These are phyloP conservation scores for Schizonepeta tenuifolia DNA, from an alignment of 257 asterid genomes.

Conservation along the genomic window DNA sequence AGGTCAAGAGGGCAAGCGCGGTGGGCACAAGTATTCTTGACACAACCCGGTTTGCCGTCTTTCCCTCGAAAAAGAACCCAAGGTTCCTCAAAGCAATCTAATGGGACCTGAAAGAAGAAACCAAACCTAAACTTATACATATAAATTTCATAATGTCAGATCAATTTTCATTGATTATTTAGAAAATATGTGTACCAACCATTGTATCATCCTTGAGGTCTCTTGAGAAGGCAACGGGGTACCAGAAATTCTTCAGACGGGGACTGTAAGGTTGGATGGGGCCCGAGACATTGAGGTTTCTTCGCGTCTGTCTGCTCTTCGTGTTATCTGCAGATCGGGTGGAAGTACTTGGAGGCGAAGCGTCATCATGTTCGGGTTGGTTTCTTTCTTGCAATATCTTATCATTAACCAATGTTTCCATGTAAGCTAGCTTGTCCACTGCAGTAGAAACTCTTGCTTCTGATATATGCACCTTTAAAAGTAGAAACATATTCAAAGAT, in stretches of 20 bases:
- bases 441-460: slow-evolving; percentile 91
- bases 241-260: slow-evolving; percentile 85
- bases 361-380: slow-evolving; percentile 42
- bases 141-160: background rate
- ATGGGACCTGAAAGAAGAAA: slow-evolving; percentile 60
- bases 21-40: slow-evolving; percentile 90
- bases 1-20: slow-evolving; percentile 95
- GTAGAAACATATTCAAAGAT: slow-evolving; percentile 17
- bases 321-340: slow-evolving; percentile 36
- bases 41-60: slow-evolving; percentile 94
- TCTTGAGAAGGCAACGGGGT: slow-evolving; percentile 87
- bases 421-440: slow-evolving; percentile 86
- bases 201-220: slow-evolving; percentile 87
- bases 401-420: slow-evolving; percentile 84
- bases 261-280: slow-evolving; percentile 75
- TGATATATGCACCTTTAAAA: slow-evolving; percentile 77
- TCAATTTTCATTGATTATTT: background rate
- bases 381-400: slow-evolving; percentile 68
- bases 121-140: background rate
- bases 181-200: slow-evolving; percentile 71
- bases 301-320: slow-evolving; percentile 45
- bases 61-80: slow-evolving; percentile 96
- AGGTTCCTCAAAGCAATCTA: slow-evolving; percentile 96
- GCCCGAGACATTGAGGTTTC: slow-evolving; percentile 80
- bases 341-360: slow-evolving; percentile 57